A percentile compares a stretch with the other conserved stretches of the same genome.
phyloP scores from a whole-genome alignment of 2,329 filamentous ascomycete genomes.

The Rosellinia necatrix region DNA sequence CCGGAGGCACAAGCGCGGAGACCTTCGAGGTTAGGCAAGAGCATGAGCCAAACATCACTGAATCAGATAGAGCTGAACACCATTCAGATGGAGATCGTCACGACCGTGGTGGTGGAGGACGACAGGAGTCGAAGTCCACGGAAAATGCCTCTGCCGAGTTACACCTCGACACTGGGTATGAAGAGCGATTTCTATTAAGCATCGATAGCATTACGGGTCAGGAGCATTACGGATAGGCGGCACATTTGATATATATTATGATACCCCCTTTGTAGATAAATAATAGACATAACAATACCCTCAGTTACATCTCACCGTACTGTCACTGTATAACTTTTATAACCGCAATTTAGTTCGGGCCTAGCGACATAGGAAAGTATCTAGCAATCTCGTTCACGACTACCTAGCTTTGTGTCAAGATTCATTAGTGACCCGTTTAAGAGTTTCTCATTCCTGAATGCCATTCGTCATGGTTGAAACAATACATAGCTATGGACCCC shows the following conservation, averaged over 20 bases:
- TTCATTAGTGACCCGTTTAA: too few species aligned
- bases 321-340: too few species aligned
- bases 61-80: constrained; percentile 26
- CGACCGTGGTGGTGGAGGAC: constrained; percentile 38
- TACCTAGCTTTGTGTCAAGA: too few species aligned
- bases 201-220: not conserved
- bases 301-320: not conserved
- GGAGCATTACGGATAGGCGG: not conserved
- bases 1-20: constrained; percentile 17
- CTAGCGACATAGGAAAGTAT: too few species aligned
- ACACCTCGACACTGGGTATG: constrained; percentile 2
- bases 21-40: constrained; percentile 17
- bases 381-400: too few species aligned
- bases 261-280: constrained; percentile 12
- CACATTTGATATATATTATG: not conserved
- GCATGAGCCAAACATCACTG: constrained; percentile 36
- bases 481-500: too few species aligned
- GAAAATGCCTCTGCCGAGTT: not conserved
- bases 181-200: constrained; percentile 6
- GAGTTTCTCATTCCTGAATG: too few species aligned
- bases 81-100: constrained; percentile 41
- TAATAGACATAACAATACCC: not conserved
- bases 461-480: too few species aligned
- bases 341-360: too few species aligned
- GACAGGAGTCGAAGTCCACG: constrained; percentile 9